These are phyloP conservation scores for Phoma sp. DNA, from an alignment of 2,329 filamentous ascomycete species.

Conservation along the genomic window DNA sequence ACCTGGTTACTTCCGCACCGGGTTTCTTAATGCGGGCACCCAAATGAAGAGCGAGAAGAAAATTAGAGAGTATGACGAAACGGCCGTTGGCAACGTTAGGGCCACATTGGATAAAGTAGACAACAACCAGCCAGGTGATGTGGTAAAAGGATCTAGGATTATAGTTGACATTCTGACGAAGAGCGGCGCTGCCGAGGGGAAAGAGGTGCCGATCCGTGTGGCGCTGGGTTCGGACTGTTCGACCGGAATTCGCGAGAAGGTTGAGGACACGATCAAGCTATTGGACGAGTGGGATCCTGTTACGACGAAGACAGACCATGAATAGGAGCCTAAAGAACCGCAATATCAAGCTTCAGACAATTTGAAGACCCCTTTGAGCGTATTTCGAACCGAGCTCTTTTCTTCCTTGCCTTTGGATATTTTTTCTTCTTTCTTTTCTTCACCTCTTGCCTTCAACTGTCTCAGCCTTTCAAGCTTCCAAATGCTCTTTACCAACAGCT, in stretches of 20 bases:
- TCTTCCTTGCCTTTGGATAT: neutral
- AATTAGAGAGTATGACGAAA: conserved; percentile 44
- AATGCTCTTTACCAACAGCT: conserved; percentile 25
- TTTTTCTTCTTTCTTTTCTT: neutral
- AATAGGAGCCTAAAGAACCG: neutral
- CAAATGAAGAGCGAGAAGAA: conserved; percentile 24
- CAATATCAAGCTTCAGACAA: neutral
- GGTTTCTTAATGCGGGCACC: conserved; percentile 49
- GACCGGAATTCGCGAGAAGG: conserved; percentile 25
- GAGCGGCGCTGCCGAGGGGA: conserved; percentile 58
- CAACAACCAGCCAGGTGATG: conserved; percentile 63
- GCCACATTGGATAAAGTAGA: conserved; percentile 48
- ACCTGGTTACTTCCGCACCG: conserved; percentile 60
- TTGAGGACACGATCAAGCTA: conserved; percentile 20
- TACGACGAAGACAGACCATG: conserved; percentile 26
- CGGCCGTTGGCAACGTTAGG: conserved; percentile 45
- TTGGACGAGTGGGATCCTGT: conserved; percentile 49
- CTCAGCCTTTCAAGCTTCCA: conserved; percentile 17
- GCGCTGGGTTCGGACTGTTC: conserved; percentile 55
- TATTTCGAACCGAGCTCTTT: neutral
- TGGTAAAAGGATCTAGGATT: conserved; percentile 60
- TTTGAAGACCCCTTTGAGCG: neutral
- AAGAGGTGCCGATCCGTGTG: conserved; percentile 61
- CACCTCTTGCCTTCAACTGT: neutral
- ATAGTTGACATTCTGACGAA: conserved; percentile 64